Percentiles rank a stretch among this genome's conserved stretches.
phyloP scores from a whole-genome alignment of 495 filamentous ascomycete genomes.

The Neurospora africana region DNA sequence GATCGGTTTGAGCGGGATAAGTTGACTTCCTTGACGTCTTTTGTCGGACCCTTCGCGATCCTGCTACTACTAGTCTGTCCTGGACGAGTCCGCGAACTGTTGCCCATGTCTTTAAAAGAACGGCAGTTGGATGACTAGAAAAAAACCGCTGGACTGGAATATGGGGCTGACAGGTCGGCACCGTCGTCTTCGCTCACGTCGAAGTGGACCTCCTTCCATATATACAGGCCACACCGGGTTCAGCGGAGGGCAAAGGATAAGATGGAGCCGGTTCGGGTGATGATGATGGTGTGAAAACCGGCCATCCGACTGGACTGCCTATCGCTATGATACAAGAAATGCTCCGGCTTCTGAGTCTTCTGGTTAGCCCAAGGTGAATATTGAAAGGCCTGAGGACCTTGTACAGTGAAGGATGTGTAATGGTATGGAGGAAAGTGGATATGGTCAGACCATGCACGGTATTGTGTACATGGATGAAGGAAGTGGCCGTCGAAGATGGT shows the following conservation, averaged over 20 bases:
- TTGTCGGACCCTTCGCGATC: conserved; percentile 12
- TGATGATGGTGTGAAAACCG: background rate
- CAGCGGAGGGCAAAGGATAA: background rate
- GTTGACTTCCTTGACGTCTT: conserved; percentile 9
- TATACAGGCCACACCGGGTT: background rate
- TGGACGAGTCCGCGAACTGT: conserved; percentile 12
- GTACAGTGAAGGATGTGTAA: background rate
- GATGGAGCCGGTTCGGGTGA: background rate
- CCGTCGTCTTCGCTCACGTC: conserved; percentile 10
- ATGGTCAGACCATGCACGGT: background rate
- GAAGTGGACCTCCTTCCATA: conserved; percentile 15
- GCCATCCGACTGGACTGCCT: background rate
- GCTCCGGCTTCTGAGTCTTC: background rate
- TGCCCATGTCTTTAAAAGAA: conserved; percentile 18
- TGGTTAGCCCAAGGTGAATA: background rate
- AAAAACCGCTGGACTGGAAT: background rate
- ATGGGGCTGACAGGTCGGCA: conserved; percentile 1
- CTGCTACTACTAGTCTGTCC: conserved; percentile 11
- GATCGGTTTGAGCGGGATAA: conserved; percentile 11
- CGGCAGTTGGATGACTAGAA: background rate
- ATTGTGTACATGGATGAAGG: background rate
- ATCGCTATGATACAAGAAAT: background rate
- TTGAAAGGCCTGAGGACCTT: background rate
- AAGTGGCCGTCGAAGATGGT: background rate
- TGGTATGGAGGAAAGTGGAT: background rate